Percentiles rank a stretch among this genome's conserved stretches.
These are phyloP conservation scores for Moringa oleifera DNA, from an alignment of 345 rosid genomes.

Conservation along the genomic window DNA sequence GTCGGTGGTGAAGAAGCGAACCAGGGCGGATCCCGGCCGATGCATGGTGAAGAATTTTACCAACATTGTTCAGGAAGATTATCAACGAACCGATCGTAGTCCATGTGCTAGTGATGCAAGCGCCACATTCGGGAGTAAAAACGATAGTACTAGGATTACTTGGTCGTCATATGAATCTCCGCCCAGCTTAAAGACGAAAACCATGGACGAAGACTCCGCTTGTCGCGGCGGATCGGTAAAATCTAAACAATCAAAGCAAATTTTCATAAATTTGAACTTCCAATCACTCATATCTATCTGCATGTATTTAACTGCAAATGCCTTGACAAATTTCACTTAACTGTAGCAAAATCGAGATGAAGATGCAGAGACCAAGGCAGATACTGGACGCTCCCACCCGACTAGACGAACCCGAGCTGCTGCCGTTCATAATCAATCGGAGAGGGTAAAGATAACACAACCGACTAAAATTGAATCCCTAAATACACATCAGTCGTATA, in stretches of 20 bases:
- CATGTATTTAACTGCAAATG: no score
- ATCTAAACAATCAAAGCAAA: no score
- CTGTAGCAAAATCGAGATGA: conserved; percentile 46
- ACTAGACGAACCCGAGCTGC: conserved; percentile 38
- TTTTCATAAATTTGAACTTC: no score
- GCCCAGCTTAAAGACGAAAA: conserved; percentile 37
- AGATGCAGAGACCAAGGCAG: conserved; percentile 31
- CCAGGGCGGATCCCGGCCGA: conserved; percentile 16
- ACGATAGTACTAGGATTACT: conserved; percentile 30
- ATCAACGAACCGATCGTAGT: conserved; percentile 9
- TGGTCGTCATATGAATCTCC: conserved; percentile 47
- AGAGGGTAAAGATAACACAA: conserved; percentile 57
- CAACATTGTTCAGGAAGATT: conserved; percentile 9
- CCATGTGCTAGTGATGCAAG: conserved; percentile 26
- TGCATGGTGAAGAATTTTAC: neutral
- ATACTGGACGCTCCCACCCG: conserved; percentile 36
- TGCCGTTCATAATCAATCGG: conserved; percentile 51
- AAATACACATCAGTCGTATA: no score
- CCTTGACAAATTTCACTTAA: neutral
- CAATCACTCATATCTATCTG: no score
- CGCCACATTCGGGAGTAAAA: conserved; percentile 25
- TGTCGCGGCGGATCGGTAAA: conserved; percentile 51
- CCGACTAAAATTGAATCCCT: no score
- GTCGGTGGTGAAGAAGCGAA: conserved; percentile 21
- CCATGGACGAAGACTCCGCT: conserved; percentile 38